Conservation (phyloP, 805 yeast species). For the Diddensiella transvaalensis region DNA sequence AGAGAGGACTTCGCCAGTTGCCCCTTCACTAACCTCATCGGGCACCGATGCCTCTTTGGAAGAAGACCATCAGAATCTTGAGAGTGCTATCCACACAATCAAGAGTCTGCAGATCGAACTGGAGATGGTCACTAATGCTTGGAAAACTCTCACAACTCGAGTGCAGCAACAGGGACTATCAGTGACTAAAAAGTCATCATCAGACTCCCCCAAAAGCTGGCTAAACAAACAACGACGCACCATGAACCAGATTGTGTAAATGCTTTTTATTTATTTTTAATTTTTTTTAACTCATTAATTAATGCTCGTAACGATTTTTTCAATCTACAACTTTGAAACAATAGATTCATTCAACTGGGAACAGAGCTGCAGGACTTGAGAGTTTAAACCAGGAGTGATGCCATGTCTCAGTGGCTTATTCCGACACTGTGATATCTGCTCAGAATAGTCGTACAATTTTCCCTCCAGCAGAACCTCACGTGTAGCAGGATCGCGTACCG, state of each 20-base stretch:
- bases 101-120: constrained; percentile 16
- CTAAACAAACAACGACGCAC: constrained; percentile 27
- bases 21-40: background rate
- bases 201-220: constrained; percentile 30
- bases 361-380: constrained; percentile 20
- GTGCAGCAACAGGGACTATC: constrained; percentile 28
- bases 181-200: constrained; percentile 20
- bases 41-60: background rate
- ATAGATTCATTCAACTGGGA: background rate
- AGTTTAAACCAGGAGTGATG: constrained; percentile 20
- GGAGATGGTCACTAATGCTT: constrained; percentile 27
- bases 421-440: constrained; percentile 34
- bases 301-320: background rate
- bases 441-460: constrained; percentile 31
- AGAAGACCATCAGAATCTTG: background rate
- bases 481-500: constrained; percentile 1
- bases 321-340: constrained; percentile 5
- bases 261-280: background rate
- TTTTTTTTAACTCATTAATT: background rate
- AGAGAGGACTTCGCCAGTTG: background rate
- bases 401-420: constrained; percentile 36
- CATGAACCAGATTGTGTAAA: constrained; percentile 14
- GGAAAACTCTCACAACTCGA: constrained; percentile 28
- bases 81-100: background rate
- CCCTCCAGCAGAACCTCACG: constrained; percentile 29